Evolutionary conservation across 2,329 filamentous ascomycete species (phyloP).

Genomic region (Thielaviopsis punctulata): DNA sequence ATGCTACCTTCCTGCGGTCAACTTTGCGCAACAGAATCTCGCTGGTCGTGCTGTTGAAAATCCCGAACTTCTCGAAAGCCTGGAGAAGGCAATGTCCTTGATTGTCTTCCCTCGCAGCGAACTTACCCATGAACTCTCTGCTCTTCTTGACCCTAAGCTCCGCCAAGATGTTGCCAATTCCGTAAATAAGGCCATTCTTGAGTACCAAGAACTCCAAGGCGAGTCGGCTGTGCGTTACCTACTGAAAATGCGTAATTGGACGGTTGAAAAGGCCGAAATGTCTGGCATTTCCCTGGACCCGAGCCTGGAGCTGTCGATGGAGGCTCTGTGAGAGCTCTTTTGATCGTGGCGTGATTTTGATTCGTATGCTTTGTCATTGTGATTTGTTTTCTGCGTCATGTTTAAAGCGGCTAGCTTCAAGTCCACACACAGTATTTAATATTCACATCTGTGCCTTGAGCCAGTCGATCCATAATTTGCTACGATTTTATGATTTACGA

Average conservation of each 20-base stretch:
- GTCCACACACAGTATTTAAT: too few species aligned
- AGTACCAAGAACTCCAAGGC: slow-evolving; percentile 50
- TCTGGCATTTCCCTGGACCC: not conserved
- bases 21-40: slow-evolving; percentile 75
- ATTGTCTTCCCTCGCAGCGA: slow-evolving; percentile 75
- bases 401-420: too few species aligned
- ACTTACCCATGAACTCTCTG: slow-evolving; percentile 56
- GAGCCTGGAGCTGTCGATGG: not conserved
- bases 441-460: too few species aligned
- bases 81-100: slow-evolving; percentile 86
- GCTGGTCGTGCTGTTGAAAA: slow-evolving; percentile 74
- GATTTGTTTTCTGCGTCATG: not conserved
- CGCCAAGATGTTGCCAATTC: slow-evolving; percentile 68
- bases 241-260: slow-evolving; percentile 70
- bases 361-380: not conserved
- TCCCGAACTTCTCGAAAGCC: slow-evolving; percentile 62
- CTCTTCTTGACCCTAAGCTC: slow-evolving; percentile 61
- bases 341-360: not conserved
- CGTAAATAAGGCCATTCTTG: slow-evolving; percentile 79
- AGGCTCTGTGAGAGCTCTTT: not conserved
- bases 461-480: too few species aligned
- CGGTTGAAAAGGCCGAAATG: slow-evolving; percentile 43
- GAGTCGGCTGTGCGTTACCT: slow-evolving; percentile 72
- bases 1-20: slow-evolving; percentile 43
- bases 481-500: too few species aligned